A percentile compares a stretch with the other conserved stretches of the same genome.
These are phyloP conservation scores for Mucor irregularis DNA, from an alignment of 371 early-diverging fungal genomes.

Conservation along the genomic window DNA sequence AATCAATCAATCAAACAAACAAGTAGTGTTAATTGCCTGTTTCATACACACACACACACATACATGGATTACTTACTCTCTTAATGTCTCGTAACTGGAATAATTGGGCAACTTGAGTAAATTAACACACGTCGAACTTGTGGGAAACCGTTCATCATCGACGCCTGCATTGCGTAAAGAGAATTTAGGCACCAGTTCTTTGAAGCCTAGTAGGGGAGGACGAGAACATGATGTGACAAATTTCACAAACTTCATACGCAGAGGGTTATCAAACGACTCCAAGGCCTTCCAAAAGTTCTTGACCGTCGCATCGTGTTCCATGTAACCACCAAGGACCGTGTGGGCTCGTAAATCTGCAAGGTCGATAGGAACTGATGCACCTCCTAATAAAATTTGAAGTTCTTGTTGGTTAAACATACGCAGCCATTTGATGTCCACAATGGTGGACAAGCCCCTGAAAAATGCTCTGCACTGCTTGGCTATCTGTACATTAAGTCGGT, in stretches of 20 bases:
- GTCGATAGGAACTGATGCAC: conserved; percentile 76
- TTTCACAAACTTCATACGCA: conserved; percentile 75
- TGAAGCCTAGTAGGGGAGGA: conserved; percentile 91
- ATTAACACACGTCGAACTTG: conserved; percentile 94
- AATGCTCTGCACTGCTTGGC: conserved; percentile 85
- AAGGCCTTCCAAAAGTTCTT: conserved; percentile 86
- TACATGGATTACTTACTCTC: conserved; percentile 51
- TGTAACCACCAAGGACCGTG: conserved; percentile 84
- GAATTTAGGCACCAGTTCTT: conserved; percentile 75
- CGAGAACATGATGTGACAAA: conserved; percentile 92
- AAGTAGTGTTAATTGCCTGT: no score
- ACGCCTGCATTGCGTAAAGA: conserved; percentile 74
- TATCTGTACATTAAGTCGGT: conserved; percentile 79
- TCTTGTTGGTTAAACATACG: conserved; percentile 88
- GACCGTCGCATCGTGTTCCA: conserved; percentile 67
- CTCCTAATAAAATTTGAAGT: conserved; percentile 88
- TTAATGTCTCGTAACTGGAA: conserved; percentile 53
- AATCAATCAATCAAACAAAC: not conserved
- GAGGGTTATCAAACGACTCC: conserved; percentile 58
- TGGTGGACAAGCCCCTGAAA: conserved; percentile 75
- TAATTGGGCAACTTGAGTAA: conserved; percentile 90
- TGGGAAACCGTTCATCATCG: conserved; percentile 67
- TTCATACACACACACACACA: not conserved
- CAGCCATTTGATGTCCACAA: conserved; percentile 77
- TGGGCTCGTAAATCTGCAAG: conserved; percentile 74